Conservation (phyloP, 2,329 filamentous ascomycete species). For the Fusarium chaquense region DNA sequence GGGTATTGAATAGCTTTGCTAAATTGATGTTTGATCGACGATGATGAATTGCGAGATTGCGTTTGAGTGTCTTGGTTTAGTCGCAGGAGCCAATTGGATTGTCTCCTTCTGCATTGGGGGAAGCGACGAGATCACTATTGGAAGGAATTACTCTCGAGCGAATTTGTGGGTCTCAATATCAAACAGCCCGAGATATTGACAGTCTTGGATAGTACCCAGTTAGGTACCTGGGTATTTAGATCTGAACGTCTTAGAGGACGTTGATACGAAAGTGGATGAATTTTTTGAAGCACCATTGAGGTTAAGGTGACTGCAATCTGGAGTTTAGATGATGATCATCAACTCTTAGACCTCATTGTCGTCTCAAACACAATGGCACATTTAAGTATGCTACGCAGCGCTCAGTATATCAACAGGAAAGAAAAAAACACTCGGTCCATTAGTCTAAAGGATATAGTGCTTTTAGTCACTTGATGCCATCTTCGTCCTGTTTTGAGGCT, state of each 20-base stretch:
- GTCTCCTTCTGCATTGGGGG: constrained; percentile 40
- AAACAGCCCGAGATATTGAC: not conserved
- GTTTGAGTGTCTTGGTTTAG: constrained; percentile 21
- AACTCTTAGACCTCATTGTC: not conserved
- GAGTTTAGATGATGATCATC: not conserved
- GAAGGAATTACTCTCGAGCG: constrained; percentile 10
- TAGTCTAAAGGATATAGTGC: not conserved
- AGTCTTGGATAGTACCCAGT: not conserved
- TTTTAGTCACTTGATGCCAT: not conserved
- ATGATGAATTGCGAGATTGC: constrained; percentile 37
- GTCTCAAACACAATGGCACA: not conserved
- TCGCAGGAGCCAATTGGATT: constrained; percentile 42
- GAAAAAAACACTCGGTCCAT: too few relatives aligned
- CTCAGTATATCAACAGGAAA: not conserved
- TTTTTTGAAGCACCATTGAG: not conserved
- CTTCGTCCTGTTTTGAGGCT: too few relatives aligned
- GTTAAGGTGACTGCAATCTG: not conserved
- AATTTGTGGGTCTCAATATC: not conserved
- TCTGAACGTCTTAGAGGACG: not conserved
- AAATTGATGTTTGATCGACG: constrained; percentile 29
- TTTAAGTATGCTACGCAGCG: not conserved
- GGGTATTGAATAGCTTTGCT: constrained; percentile 15
- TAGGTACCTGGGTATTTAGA: not conserved
- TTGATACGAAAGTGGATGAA: not conserved
- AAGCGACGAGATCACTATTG: constrained; percentile 41